Base-by-base conservation (phyloP, 108 stramenopile species). In the Pelagomonas calceolata region DNA sequence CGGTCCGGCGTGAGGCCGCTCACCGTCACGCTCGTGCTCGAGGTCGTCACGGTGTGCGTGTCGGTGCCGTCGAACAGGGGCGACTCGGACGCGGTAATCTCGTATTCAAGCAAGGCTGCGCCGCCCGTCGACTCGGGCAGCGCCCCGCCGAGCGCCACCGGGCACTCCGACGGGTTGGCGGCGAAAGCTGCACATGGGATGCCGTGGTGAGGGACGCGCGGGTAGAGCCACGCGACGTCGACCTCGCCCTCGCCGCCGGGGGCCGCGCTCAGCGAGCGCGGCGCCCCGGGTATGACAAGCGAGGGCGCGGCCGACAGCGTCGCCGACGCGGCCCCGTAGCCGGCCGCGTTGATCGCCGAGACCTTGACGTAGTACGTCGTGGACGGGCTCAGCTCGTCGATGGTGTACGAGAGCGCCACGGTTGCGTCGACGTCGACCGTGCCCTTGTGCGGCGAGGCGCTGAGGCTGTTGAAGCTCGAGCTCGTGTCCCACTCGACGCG, bases 401-500 rank as follows among this genome's bases (percentile, higher is more conserved):
- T 86, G 12, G 85, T 86, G 75, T 85, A 86, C 14, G 80, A 71
- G 33, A 64, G 60, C 64, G 76, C 64, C 5, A 69, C 35, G n/a
- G 75, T 36, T 29, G 88, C 79, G 30, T 70, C 74, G 30, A 88
- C 80, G 71, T 79, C 84, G 26, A 84, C 74, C 65, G 70, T 78
- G 17, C 90, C 92, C 66, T 87, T 84, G 71, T 93, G 78, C 32
- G 90, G 90, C 32, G 75, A 67, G 30, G 68, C 31, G 12, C 68
- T 68, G 26, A 83, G 44, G n/a, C 81, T 78, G 64, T 81, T 78
- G 71, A 93, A 93, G 16, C 69, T 66, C 21, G 79, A 72, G 30
- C 80, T 67, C 26, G 82, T 85, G 84, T 93, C 92, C 92, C 92
- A 93, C 65, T 89, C 85, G n/a, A 93, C 72, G 31, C 78, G 66